phyloP scores from a whole-genome alignment of 495 filamentous ascomycete species.

The Tuber brumale region DNA sequence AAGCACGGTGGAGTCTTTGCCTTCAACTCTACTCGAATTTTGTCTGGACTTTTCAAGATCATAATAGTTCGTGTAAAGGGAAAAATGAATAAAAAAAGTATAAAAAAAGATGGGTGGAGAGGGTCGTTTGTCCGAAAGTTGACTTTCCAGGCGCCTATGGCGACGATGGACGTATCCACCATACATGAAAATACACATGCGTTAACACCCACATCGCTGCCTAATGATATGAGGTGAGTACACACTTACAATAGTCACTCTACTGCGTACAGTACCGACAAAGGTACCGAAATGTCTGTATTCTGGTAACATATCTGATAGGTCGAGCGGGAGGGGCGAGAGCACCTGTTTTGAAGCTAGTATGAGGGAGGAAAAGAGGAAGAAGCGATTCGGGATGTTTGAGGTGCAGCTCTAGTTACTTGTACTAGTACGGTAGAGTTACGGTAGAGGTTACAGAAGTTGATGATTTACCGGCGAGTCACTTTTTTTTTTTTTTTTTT shows the following conservation, averaged over 20 bases:
- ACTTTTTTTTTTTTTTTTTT: background rate
- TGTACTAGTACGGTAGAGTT: background rate
- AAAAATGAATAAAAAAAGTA: constrained; percentile 1
- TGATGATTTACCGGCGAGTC: constrained; percentile 3
- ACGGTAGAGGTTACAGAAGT: background rate
- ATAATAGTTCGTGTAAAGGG: background rate
- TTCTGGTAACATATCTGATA: background rate
- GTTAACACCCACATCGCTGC: constrained; percentile 14
- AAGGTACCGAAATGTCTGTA: background rate
- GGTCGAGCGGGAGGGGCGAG: background rate
- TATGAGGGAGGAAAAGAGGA: background rate
- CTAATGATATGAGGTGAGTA: background rate
- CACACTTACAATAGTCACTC: background rate
- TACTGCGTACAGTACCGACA: background rate
- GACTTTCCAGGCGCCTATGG: constrained; percentile 36
- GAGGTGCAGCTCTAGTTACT: background rate
- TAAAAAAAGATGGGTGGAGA: constrained; percentile 30
- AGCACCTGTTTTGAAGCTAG: background rate
- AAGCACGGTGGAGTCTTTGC: background rate
- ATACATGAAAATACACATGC: constrained; percentile 31
- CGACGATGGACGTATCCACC: constrained; percentile 28
- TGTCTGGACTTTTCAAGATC: background rate
- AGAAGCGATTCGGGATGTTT: constrained; percentile 4
- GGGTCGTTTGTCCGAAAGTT: constrained; percentile 30
- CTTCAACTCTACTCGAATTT: background rate